Conservation (phyloP, 2,329 filamentous ascomycete genomes). For the Aurifilum marmelostoma region DNA sequence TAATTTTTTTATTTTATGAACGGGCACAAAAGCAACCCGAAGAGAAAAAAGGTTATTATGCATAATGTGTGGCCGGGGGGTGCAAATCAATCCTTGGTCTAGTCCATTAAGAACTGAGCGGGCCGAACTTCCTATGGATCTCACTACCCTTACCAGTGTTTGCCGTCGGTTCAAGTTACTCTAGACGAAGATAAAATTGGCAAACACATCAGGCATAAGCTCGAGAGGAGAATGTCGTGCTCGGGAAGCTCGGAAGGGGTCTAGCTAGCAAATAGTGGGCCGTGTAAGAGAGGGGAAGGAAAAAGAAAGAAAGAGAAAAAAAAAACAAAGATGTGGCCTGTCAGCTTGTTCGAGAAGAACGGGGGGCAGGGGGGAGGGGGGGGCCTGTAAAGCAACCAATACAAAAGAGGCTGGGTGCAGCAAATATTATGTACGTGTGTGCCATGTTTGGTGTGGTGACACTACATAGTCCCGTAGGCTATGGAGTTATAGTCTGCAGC, state of each 20-base stretch:
- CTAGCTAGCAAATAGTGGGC: background rate
- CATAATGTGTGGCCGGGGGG: background rate
- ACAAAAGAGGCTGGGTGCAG: background rate
- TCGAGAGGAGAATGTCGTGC: background rate
- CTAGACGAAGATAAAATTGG: background rate
- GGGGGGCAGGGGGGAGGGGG: background rate
- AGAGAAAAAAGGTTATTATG: background rate
- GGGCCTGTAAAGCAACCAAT: background rate
- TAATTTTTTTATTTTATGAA: too few species aligned
- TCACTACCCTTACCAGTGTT: background rate
- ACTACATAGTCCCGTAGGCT: constrained; percentile 7
- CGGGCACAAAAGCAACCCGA: too few species aligned
- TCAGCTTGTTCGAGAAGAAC: background rate
- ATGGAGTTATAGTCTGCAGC: background rate
- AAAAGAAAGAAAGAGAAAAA: too few species aligned
- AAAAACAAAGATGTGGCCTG: background rate
- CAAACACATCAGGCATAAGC: background rate
- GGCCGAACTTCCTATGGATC: background rate
- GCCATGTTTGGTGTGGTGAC: background rate
- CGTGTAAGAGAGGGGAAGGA: too few species aligned
- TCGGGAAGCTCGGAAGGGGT: background rate
- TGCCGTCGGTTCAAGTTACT: background rate
- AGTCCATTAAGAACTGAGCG: background rate
- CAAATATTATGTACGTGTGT: background rate
- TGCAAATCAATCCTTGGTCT: background rate